Conservation (phyloP, 192 early-diverging fungal species). For the Dissophora ornata region DNA sequence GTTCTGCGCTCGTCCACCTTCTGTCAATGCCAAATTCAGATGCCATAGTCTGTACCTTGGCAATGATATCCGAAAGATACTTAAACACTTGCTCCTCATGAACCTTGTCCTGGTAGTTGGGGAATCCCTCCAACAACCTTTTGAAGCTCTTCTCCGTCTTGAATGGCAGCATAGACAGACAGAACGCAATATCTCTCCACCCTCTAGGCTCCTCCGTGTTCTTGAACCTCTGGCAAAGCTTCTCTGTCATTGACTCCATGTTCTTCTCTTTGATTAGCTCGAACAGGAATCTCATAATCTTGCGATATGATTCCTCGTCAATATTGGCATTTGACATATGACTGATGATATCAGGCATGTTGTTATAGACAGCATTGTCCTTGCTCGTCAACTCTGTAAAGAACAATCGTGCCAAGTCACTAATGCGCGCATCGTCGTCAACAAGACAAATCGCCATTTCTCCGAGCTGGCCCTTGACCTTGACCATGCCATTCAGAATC, state of each 20-base stretch:
- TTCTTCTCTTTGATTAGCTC: conserved; percentile 97
- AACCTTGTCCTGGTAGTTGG: conserved; percentile 92
- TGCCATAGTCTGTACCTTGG: conserved; percentile 80
- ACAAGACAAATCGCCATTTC: conserved; percentile 99
- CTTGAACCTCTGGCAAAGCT: conserved; percentile 94
- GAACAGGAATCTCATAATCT: conserved; percentile 96
- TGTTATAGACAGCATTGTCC: conserved; percentile 99
- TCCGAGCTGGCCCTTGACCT: conserved; percentile 97
- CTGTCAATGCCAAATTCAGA: too few species aligned
- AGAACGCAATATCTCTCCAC: conserved; percentile 95
- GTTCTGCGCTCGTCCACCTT: too few species aligned
- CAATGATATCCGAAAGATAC: conserved; percentile 85
- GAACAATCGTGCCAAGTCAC: conserved; percentile 93
- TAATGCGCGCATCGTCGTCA: conserved; percentile 87
- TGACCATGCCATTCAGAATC: conserved; percentile 99
- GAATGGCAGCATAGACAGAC: conserved; percentile 89
- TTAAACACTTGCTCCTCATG: conserved; percentile 87
- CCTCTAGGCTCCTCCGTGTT: conserved; percentile 79
- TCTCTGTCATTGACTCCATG: conserved; percentile 94
- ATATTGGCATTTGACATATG: conserved; percentile 84
- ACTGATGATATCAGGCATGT: conserved; percentile 97
- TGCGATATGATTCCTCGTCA: conserved; percentile 84
- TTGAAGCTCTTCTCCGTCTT: conserved; percentile 88
- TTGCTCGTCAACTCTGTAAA: conserved; percentile 96
- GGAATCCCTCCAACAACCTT: conserved; percentile 85